Base-by-base conservation (phyloP, 768 basidiomycete genomes). In the Termitomyces heimii region DNA sequence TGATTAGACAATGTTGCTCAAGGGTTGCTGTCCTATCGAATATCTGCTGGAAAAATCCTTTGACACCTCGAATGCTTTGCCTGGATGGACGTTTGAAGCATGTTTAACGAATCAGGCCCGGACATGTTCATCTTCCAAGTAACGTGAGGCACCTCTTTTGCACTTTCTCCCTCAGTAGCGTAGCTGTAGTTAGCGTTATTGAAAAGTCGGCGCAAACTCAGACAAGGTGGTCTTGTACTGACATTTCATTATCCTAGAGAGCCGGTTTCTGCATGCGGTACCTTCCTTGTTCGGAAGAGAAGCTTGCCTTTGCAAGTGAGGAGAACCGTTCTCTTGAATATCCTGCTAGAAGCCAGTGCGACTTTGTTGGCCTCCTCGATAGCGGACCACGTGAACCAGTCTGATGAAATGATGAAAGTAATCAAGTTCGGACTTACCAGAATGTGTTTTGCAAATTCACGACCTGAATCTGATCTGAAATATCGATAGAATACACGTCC, bases 251-350 rank as follows among this genome's bases (percentile, higher is more conserved):
- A 3, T 68, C 12, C 4, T 54, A 62, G 37, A 80, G 52, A 1
- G 76, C 70, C 5, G 70, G 72, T 54, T 75, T 77, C 48, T 75
- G 73, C 42, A 68, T 67, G 79, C 71, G 1, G 80, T 77, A 2
- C 77, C 77, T 82, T 83, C 0, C 68, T 73, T 1, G 78, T 67
- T 22, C 74, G 74, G 18, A 72, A 66, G 40, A 82, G 67, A 1
- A 75, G 78, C 55, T 78, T 78, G 0, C 66, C 68, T 1, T 62
- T 62, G 3, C 69, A 65, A 0, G 79, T 70, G 16, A 81, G 63
- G 29, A 82, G 43, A 35, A 83, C 77, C 78, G 82, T 78, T 61
- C 82, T 77, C 60, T 77, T 78, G 66, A 77, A 79, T 13, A 80
- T 70, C n/a, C 73, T 68, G 54, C 75, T 77, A 45, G 73, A 78